Evolutionary conservation across 2,329 filamentous ascomycete genomes (phyloP).

Genomic region (Blastomyces parvus): DNA sequence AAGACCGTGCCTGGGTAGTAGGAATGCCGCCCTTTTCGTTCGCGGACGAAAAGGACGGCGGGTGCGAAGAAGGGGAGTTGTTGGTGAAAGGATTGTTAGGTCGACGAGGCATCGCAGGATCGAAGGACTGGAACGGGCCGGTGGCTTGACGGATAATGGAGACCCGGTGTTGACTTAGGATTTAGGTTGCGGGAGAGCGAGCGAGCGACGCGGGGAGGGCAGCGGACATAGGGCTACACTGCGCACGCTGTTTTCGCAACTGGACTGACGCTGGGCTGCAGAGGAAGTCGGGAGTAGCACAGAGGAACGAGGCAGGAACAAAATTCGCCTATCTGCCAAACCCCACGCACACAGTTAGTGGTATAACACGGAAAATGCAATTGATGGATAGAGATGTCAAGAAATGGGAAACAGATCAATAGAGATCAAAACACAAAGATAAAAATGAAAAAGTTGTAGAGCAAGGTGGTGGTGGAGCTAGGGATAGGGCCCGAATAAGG

Average conservation of each 20-base stretch:
- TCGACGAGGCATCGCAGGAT: constrained; percentile 53
- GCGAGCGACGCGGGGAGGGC: background rate
- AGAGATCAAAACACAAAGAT: background rate
- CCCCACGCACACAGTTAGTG: background rate
- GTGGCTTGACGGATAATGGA: background rate
- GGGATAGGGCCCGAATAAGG: background rate
- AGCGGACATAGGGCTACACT: background rate
- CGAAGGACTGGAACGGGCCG: constrained; percentile 5
- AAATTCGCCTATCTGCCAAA: background rate
- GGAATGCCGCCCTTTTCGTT: constrained; percentile 46
- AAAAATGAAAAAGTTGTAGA: background rate
- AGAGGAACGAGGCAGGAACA: background rate
- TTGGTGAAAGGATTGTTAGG: constrained; percentile 50
- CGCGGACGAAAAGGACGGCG: constrained; percentile 42
- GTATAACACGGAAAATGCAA: background rate
- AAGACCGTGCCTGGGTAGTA: constrained; percentile 40
- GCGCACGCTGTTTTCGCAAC: background rate
- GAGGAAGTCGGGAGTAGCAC: background rate
- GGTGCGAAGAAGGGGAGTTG: constrained; percentile 41
- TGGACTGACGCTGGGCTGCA: too few relatives aligned
- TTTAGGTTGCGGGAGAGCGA: background rate
- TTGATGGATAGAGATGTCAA: background rate
- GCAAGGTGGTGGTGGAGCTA: too few relatives aligned
- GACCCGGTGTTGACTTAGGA: background rate
- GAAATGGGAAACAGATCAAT: background rate